phyloP scores from a whole-genome alignment of 768 basidiomycete species.

The Naganishia antarctica region DNA sequence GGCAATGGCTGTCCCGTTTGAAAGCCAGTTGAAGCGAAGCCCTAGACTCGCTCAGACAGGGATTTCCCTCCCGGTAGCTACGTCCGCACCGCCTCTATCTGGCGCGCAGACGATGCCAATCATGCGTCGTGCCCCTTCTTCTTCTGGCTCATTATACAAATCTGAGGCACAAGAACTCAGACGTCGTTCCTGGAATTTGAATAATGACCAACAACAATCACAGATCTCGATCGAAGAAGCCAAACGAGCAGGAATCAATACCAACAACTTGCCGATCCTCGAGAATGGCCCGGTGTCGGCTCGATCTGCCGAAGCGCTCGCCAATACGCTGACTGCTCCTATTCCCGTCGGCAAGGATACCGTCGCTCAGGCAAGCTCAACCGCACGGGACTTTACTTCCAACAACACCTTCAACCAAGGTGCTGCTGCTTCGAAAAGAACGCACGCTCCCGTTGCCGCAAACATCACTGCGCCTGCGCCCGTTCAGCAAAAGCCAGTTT shows the following conservation, averaged over 20 bases:
- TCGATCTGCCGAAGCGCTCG: not conserved
- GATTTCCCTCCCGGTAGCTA: not conserved
- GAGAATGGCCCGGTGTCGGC: slow-evolving; percentile 26
- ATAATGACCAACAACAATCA: slow-evolving; percentile 6
- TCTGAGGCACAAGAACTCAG: slow-evolving; percentile 9
- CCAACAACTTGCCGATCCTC: slow-evolving; percentile 34
- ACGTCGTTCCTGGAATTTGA: slow-evolving; percentile 19
- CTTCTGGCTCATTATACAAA: slow-evolving; percentile 6
- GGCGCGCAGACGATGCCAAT: not conserved
- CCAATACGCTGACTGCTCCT: not conserved
- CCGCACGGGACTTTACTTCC: not conserved
- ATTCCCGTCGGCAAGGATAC: slow-evolving; percentile 8
- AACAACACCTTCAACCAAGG: not conserved
- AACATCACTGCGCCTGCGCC: slow-evolving; percentile 6
- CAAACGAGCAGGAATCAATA: slow-evolving; percentile 40
- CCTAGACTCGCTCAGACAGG: slow-evolving; percentile 21
- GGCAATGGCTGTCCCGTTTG: slow-evolving; percentile 3
- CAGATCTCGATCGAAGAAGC: slow-evolving; percentile 47
- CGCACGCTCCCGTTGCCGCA: not conserved
- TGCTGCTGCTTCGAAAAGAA: not conserved
- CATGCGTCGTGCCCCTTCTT: slow-evolving; percentile 1
- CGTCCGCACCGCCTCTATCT: not conserved
- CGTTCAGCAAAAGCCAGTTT: not conserved
- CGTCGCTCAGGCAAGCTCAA: slow-evolving; percentile 16
- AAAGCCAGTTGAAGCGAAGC: slow-evolving; percentile 19